phyloP scores from a whole-genome alignment of 331 rosid species.

The Phaseolus coccineus region DNA sequence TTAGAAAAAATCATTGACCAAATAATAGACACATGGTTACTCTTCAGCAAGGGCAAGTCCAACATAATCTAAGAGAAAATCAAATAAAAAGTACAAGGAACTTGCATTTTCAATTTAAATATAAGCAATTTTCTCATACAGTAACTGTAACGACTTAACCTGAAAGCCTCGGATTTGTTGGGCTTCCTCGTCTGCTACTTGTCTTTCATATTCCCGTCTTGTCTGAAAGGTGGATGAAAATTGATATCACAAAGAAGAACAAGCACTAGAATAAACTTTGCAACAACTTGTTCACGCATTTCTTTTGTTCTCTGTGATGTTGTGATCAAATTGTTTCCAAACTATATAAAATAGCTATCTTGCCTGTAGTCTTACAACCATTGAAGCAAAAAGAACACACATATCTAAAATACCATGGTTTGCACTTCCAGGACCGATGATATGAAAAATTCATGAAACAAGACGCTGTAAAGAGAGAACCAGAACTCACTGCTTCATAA shows the following conservation, averaged over 20 bases:
- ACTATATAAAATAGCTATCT: slow-evolving; percentile 7
- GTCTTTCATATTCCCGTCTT: slow-evolving; percentile 78
- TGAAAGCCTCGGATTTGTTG: slow-evolving; percentile 77
- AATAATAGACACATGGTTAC: slow-evolving; percentile 26
- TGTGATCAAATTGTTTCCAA: slow-evolving; percentile 16
- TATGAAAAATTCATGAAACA: neutral
- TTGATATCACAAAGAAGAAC: slow-evolving; percentile 35
- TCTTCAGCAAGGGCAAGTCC: slow-evolving; percentile 13
- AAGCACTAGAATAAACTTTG: slow-evolving; percentile 31
- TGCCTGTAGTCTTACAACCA: neutral
- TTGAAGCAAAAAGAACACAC: slow-evolving; percentile 1
- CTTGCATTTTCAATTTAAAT: slow-evolving; percentile 6
- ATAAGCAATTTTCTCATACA: neutral
- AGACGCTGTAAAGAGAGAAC: neutral
- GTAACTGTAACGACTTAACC: slow-evolving; percentile 50
- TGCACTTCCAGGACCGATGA: slow-evolving; percentile 12
- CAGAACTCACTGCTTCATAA: slow-evolving; percentile 63
- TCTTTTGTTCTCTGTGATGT: slow-evolving; percentile 26
- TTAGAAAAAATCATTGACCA: slow-evolving; percentile 25
- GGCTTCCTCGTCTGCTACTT: slow-evolving; percentile 81
- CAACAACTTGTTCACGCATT: slow-evolving; percentile 25
- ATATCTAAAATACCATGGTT: neutral
- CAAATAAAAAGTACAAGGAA: slow-evolving; percentile 19
- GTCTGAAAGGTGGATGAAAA: slow-evolving; percentile 53
- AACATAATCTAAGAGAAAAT: slow-evolving; percentile 6